phyloP scores from a whole-genome alignment of 2,329 filamentous ascomycete genomes.

The Westerdykella sp. region DNA sequence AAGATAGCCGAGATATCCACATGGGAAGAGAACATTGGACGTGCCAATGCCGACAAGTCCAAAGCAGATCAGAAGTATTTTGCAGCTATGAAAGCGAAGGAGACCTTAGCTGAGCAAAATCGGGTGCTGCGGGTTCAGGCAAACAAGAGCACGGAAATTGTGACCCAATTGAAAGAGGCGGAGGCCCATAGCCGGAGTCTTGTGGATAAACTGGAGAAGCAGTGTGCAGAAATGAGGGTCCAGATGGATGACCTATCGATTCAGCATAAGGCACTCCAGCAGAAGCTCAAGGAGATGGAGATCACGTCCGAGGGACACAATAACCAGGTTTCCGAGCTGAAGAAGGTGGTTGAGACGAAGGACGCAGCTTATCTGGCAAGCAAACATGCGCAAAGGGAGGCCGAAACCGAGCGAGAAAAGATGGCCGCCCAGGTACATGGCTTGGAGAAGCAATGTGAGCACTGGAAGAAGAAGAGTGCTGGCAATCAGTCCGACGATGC shows the following conservation, averaged over 20 bases:
- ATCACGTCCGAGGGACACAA: slow-evolving; percentile 66
- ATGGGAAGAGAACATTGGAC: slow-evolving; percentile 70
- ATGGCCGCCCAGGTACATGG: slow-evolving; percentile 71
- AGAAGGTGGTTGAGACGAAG: slow-evolving; percentile 66
- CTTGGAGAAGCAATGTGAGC: slow-evolving; percentile 74
- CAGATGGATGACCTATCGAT: slow-evolving; percentile 62
- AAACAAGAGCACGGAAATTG: slow-evolving; percentile 85
- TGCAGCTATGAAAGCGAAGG: slow-evolving; percentile 87
- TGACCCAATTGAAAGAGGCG: slow-evolving; percentile 84
- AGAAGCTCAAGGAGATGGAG: slow-evolving; percentile 61
- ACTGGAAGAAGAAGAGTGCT: slow-evolving; percentile 75
- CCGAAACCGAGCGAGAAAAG: slow-evolving; percentile 69
- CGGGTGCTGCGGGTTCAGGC: slow-evolving; percentile 75
- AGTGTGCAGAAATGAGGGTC: slow-evolving; percentile 75
- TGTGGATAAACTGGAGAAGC: slow-evolving; percentile 82
- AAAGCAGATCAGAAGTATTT: slow-evolving; percentile 99
- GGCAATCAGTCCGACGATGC: slow-evolving; percentile 77
- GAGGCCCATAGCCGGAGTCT: slow-evolving; percentile 71
- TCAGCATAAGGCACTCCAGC: slow-evolving; percentile 71
- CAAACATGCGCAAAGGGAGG: slow-evolving; percentile 53
- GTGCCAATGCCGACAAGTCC: slow-evolving; percentile 78
- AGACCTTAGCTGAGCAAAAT: slow-evolving; percentile 75
- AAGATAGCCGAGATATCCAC: slow-evolving; percentile 73
- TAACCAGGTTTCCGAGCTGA: slow-evolving; percentile 71
- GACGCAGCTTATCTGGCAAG: slow-evolving; percentile 64